Conservation (phyloP, 148 eudicot species). For the Diospyros kaki region DNA sequence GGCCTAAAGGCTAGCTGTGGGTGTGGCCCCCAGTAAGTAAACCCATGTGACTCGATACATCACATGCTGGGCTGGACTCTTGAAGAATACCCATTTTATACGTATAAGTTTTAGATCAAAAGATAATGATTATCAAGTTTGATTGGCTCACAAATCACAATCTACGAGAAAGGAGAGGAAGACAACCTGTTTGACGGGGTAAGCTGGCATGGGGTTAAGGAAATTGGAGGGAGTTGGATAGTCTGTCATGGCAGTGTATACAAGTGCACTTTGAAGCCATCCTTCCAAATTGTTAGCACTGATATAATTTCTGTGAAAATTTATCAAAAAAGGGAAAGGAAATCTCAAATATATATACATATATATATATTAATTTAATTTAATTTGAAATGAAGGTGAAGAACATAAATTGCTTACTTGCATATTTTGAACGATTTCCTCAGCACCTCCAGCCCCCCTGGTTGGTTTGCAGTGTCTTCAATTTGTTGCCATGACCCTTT, state of each 20-base stretch:
- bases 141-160: too few relatives aligned
- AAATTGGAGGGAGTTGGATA: conserved; percentile 89
- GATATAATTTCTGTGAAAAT: conserved; percentile 26
- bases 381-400: neutral
- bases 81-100: too few relatives aligned
- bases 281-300: conserved; percentile 21
- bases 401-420: conserved; percentile 48
- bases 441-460: conserved; percentile 57
- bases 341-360: neutral
- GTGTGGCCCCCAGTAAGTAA: too few relatives aligned
- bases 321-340: neutral
- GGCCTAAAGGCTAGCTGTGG: too few relatives aligned
- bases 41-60: too few relatives aligned
- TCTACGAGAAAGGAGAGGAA: too few relatives aligned
- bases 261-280: conserved; percentile 57
- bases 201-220: conserved; percentile 66
- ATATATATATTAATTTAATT: neutral
- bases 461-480: conserved; percentile 47
- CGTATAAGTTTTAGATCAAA: too few relatives aligned
- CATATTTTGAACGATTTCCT: conserved; percentile 69
- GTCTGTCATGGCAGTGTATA: conserved; percentile 75
- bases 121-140: too few relatives aligned
- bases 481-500: conserved; percentile 77
- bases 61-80: too few relatives aligned
- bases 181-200: conserved; percentile 65